Percentiles rank a stretch among this genome's conserved stretches.
Conservation (phyloP, 192 early-diverging fungal species). For the Backusella mclennaniae region DNA sequence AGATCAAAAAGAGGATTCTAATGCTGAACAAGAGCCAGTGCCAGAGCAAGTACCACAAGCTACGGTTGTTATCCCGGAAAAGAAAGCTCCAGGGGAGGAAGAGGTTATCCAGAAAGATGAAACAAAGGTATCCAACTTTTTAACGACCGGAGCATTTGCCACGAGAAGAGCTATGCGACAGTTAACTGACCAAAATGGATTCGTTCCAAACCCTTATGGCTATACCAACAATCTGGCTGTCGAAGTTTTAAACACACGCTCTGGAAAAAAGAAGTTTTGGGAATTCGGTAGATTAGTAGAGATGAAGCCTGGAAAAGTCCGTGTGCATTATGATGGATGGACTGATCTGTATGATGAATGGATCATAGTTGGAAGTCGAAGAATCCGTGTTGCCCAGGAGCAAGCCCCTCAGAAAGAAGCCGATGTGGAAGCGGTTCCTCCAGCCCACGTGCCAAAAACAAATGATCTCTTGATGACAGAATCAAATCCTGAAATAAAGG, state of each 20-base stretch:
- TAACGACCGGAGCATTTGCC: conserved; percentile 52
- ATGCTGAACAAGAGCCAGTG: too few species aligned
- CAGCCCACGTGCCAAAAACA: conserved; percentile 16
- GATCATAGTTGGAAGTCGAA: conserved; percentile 47
- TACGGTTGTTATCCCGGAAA: not conserved
- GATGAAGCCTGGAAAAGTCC: conserved; percentile 41
- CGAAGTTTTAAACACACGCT: conserved; percentile 41
- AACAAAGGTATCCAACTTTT: conserved; percentile 13
- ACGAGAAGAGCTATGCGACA: conserved; percentile 45
- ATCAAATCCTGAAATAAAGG: conserved; percentile 27
- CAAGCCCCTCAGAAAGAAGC: not conserved
- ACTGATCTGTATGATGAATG: conserved; percentile 53
- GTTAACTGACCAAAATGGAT: conserved; percentile 37
- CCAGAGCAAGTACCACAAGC: not conserved
- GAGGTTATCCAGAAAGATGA: not conserved
- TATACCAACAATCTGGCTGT: conserved; percentile 37
- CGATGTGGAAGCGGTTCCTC: not conserved
- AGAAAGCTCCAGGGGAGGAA: not conserved
- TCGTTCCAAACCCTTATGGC: conserved; percentile 47
- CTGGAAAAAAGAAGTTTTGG: conserved; percentile 39
- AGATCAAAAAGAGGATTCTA: not conserved
- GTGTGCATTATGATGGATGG: conserved; percentile 56
- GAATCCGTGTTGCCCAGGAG: conserved; percentile 23
- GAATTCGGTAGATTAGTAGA: conserved; percentile 42
- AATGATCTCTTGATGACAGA: conserved; percentile 19